Evolutionary conservation across 495 filamentous ascomycete genomes (phyloP), one percentile per base, ranked within the genome.

Genomic region (Xylaria longipes): DNA sequence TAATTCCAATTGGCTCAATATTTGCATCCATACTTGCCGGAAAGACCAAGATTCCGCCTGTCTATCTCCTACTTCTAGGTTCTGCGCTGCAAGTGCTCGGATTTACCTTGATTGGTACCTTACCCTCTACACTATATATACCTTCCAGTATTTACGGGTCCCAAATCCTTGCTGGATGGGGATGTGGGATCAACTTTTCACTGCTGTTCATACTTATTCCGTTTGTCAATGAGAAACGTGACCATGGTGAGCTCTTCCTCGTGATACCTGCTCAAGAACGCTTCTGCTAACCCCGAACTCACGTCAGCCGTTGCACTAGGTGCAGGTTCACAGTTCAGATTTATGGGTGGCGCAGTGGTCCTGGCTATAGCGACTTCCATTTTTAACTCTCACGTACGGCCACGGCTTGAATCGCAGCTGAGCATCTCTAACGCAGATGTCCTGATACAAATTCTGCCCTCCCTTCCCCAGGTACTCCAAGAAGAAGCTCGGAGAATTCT

Each of bases 1-100:
- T 46, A 54, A 74, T 29, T 31, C 79, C 85, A 4, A 41, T 84
- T 25, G 82, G 82, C 1, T 77, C 81, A 0, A 76, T 71, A 15
- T 48, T 84, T 12, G 74, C 74, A 6, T 78, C 78, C 46, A 54
- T 75, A 8, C 64, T 80, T 6, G 66, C 68, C 12, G 70, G 63
- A 1, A 80, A 80, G 77, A 3, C 65, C 17, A 72, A 73, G 31
- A 25, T 75, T 1, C 63, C 76, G 1, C 39, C 69, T 0, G 52
- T 77, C 15, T 74, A 66, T 9, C 17, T 75, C 3, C 14, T 74
- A 3, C 20, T 74, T 0, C 15, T 57, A 7, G 76, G 76, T 3
- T 41, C 73, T 0, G 0, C 17, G 0, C 41, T 75, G 3, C 71
- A 74, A 46, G 64, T 77, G 1, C 31, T 73, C 20, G 76, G 76